phyloP scores from a whole-genome alignment of 169 alveolate genomes.

The Eimeria tenella region DNA sequence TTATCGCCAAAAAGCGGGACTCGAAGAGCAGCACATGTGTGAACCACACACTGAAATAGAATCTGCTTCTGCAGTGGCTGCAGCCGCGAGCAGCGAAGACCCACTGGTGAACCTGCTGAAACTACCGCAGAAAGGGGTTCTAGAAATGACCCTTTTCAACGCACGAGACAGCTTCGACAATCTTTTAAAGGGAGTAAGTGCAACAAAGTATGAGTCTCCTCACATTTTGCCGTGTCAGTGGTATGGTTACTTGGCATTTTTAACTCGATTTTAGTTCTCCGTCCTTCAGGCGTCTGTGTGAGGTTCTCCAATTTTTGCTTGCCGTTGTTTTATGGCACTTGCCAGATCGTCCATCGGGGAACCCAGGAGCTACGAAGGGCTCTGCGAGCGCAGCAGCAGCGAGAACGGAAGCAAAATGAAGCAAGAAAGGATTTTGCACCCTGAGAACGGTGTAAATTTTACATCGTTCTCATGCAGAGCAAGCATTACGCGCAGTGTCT shows the following conservation, averaged over 20 bases:
- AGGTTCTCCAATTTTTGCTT: not conserved
- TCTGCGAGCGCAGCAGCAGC: constrained; percentile 73
- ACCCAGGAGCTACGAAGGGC: constrained; percentile 73
- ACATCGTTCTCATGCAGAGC: too few species aligned
- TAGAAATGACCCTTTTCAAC: constrained; percentile 76
- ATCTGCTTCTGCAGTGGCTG: constrained; percentile 68
- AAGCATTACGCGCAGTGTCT: too few species aligned
- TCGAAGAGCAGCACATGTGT: constrained; percentile 85
- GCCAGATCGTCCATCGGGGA: constrained; percentile 69
- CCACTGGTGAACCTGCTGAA: constrained; percentile 69
- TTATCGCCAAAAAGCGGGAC: constrained; percentile 82
- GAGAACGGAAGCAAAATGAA: constrained; percentile 32
- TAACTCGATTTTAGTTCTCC: not conserved
- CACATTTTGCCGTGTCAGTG: too few species aligned
- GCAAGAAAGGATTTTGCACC: not conserved
- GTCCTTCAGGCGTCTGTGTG: not conserved
- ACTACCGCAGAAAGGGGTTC: constrained; percentile 62
- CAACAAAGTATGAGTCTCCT: not conserved
- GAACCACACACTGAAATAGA: constrained; percentile 80
- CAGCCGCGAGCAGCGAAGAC: constrained; percentile 67
- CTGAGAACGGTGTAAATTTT: not conserved
- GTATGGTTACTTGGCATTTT: not conserved
- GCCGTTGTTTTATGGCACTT: not conserved
- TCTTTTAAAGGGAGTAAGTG: constrained; percentile 55
- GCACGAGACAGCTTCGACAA: constrained; percentile 75